phyloP scores from a whole-genome alignment of 1,284 basidiomycete species.

The Pulveroboletus sp. region DNA sequence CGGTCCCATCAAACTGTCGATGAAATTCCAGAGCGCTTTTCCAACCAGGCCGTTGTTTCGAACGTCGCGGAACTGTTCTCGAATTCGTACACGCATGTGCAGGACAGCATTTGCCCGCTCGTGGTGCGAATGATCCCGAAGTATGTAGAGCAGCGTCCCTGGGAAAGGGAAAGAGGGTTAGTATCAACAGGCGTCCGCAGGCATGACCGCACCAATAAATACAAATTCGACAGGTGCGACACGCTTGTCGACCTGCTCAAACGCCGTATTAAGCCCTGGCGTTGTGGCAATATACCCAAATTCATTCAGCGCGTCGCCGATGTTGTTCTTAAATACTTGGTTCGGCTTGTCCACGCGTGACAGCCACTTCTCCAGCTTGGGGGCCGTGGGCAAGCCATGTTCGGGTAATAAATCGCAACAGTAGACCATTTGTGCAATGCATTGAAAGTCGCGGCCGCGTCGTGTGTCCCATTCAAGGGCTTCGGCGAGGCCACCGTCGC shows the following conservation, averaged over 20 bases:
- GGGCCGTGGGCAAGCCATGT: slow-evolving; percentile 50
- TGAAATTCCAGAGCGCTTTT: slow-evolving; percentile 55
- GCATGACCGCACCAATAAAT: slow-evolving; percentile 55
- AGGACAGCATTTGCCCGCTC: slow-evolving; percentile 54
- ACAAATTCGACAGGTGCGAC: slow-evolving; percentile 75
- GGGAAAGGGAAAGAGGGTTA: neutral
- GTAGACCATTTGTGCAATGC: slow-evolving; percentile 63
- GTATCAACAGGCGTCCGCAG: neutral
- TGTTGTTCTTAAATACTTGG: slow-evolving; percentile 47
- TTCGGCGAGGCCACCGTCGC: slow-evolving; percentile 52
- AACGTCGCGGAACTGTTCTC: slow-evolving; percentile 56
- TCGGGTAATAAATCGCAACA: slow-evolving; percentile 57
- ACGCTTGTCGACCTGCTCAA: slow-evolving; percentile 53
- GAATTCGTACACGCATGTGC: slow-evolving; percentile 53
- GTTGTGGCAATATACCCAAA: slow-evolving; percentile 55
- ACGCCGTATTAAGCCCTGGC: slow-evolving; percentile 42
- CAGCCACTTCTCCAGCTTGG: slow-evolving; percentile 62
- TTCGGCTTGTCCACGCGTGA: slow-evolving; percentile 45
- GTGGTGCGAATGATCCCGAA: slow-evolving; percentile 42
- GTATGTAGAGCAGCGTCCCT: slow-evolving; percentile 61
- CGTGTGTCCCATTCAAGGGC: slow-evolving; percentile 59
- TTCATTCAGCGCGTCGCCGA: slow-evolving; percentile 51
- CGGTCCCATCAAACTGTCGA: slow-evolving; percentile 45
- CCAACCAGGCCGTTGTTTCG: slow-evolving; percentile 57
- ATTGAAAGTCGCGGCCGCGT: slow-evolving; percentile 71